phyloP scores from a whole-genome alignment of 2,329 filamentous ascomycete genomes.

The Fusarium coffeatum region DNA sequence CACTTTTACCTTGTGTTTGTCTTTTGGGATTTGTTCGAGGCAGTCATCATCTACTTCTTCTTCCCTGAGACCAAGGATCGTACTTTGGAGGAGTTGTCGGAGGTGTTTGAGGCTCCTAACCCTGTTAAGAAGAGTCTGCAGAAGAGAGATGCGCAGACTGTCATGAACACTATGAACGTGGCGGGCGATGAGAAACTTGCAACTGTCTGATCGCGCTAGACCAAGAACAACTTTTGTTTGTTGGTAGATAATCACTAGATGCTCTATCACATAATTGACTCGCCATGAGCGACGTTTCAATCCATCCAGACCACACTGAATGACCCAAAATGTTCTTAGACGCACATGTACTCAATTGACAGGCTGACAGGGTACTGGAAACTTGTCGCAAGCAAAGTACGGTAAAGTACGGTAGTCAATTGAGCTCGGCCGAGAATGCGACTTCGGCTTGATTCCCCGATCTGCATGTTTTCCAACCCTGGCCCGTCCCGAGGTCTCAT shows the following conservation, averaged over 20 bases:
- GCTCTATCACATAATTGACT: too few species aligned
- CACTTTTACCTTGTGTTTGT: constrained; percentile 61
- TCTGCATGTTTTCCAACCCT: not conserved
- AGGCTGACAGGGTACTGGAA: not conserved
- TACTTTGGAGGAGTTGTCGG: constrained; percentile 65
- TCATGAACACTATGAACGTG: constrained; percentile 55
- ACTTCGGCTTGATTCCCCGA: not conserved
- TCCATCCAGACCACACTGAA: too few species aligned
- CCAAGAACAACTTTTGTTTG: too few species aligned
- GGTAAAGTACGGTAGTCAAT: not conserved
- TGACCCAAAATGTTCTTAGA: too few species aligned
- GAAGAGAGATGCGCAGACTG: constrained; percentile 57
- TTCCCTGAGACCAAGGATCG: constrained; percentile 62
- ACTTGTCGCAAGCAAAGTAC: not conserved
- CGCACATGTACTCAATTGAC: too few species aligned
- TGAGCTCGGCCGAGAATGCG: not conserved
- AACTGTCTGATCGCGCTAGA: not conserved
- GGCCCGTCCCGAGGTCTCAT: constrained; percentile 15
- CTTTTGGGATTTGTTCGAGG: constrained; percentile 59
- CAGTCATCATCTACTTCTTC: constrained; percentile 60
- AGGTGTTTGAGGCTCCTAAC: constrained; percentile 61
- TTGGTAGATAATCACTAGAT: too few species aligned
- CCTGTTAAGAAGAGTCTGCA: constrained; percentile 59
- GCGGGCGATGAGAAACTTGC: constrained; percentile 46
- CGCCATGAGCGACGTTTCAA: too few species aligned